Conservation (phyloP, 495 filamentous ascomycete species). For the Cairneyella variabilis region DNA sequence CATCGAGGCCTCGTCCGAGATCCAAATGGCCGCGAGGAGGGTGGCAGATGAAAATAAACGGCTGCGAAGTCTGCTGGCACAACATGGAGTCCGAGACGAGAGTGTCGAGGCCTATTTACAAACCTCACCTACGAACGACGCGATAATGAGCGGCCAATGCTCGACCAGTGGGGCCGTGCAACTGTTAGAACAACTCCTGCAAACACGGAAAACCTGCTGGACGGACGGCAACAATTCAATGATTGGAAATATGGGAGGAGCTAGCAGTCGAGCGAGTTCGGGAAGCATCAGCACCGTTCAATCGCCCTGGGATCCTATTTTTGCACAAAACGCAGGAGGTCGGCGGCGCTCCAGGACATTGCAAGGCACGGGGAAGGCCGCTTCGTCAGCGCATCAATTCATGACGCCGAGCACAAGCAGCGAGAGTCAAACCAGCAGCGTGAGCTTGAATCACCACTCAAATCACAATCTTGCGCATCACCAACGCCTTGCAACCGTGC, state of each 20-base stretch:
- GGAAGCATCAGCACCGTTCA: slow-evolving; percentile 14
- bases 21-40: slow-evolving; percentile 58
- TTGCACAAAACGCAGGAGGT: slow-evolving; percentile 10
- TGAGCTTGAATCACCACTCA: slow-evolving; percentile 6
- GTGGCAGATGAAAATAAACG: slow-evolving; percentile 62
- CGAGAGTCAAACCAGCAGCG: slow-evolving; percentile 16
- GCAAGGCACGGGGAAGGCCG: slow-evolving; percentile 6
- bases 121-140: slow-evolving; percentile 9
- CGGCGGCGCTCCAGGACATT: neutral
- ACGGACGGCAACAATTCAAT: slow-evolving; percentile 8
- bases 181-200: slow-evolving; percentile 20
- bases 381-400: slow-evolving; percentile 18
- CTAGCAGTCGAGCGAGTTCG: slow-evolving; percentile 21
- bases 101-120: slow-evolving; percentile 35
- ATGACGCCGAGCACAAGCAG: slow-evolving; percentile 20
- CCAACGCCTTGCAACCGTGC: slow-evolving; percentile 6
- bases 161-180: slow-evolving; percentile 12
- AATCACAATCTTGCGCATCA: slow-evolving; percentile 3
- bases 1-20: slow-evolving; percentile 53
- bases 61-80: slow-evolving; percentile 45
- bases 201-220: slow-evolving; percentile 18
- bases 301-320: slow-evolving; percentile 20
- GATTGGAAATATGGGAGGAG: neutral
- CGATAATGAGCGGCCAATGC: slow-evolving; percentile 3
- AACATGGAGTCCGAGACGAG: slow-evolving; percentile 38